phyloP scores from a whole-genome alignment of 306 rosid species.

The Trifolium pratense region DNA sequence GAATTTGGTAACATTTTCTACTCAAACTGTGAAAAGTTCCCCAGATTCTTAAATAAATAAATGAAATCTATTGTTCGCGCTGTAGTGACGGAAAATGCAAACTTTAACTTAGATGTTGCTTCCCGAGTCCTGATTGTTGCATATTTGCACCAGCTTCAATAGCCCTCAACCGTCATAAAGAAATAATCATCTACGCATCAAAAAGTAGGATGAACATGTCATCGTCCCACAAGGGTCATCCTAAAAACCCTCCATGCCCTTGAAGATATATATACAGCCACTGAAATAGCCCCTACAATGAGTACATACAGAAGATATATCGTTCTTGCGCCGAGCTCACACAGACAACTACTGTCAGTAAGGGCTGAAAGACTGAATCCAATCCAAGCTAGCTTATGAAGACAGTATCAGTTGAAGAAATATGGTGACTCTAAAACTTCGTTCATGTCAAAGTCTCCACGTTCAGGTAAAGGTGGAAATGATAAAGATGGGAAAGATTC shows the following conservation, averaged over 20 bases:
- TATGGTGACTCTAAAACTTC: conserved; percentile 86
- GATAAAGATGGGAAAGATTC: conserved; percentile 65
- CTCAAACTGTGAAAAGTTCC: conserved; percentile 29
- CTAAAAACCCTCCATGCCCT: conserved; percentile 40
- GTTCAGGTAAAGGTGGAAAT: conserved; percentile 87
- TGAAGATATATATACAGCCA: conserved; percentile 39
- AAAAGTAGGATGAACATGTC: conserved; percentile 19
- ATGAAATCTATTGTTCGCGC: conserved; percentile 10
- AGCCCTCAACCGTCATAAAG: conserved; percentile 22
- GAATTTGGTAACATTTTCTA: conserved; percentile 18
- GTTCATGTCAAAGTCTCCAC: conserved; percentile 73
- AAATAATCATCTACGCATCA: conserved; percentile 27
- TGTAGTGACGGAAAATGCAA: conserved; percentile 24
- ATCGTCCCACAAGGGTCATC: conserved; percentile 27
- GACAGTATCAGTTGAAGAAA: conserved; percentile 77
- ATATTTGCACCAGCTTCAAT: conserved; percentile 20
- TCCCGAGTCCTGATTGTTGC: conserved; percentile 26
- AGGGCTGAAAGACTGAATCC: conserved; percentile 32
- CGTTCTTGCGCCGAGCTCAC: conserved; percentile 31
- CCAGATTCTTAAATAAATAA: conserved; percentile 26
- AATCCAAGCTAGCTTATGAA: conserved; percentile 35
- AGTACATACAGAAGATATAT: conserved; percentile 29
- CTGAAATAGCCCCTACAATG: conserved; percentile 27
- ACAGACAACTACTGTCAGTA: conserved; percentile 34
- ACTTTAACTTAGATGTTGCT: conserved; percentile 32